A percentile compares a stretch with the other conserved stretches of the same genome.
These are phyloP conservation scores for Exophiala aquamarina DNA, from an alignment of 2,329 filamentous ascomycete species.

Conservation along the genomic window DNA sequence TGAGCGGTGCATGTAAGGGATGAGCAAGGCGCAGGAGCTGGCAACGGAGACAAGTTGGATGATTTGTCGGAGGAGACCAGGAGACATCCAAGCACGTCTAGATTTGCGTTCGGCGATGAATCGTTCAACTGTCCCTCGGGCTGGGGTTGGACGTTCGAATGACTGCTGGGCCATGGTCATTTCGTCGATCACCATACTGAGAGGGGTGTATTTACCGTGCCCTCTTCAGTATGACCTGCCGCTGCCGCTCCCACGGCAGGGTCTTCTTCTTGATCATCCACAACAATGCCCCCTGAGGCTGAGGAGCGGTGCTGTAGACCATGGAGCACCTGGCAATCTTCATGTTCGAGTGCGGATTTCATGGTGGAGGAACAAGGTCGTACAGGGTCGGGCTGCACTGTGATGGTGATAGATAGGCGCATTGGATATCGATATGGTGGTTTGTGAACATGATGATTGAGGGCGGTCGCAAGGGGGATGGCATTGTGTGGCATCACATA, in stretches of 20 bases:
- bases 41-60: slow-evolving; percentile 9
- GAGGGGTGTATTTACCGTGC: neutral
- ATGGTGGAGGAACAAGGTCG: slow-evolving; percentile 6
- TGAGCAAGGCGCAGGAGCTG: slow-evolving; percentile 6
- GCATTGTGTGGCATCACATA: too few relatives aligned
- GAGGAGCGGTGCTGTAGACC: neutral
- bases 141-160: too few relatives aligned
- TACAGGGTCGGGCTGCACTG: slow-evolving; percentile 1
- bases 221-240: neutral
- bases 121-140: too few relatives aligned
- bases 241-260: too few relatives aligned
- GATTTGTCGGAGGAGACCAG: neutral
- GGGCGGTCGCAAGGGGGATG: too few relatives aligned
- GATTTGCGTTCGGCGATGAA: too few relatives aligned
- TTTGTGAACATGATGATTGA: too few relatives aligned
- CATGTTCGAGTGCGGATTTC: neutral
- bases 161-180: neutral
- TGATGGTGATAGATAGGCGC: slow-evolving; percentile 8
- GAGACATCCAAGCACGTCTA: neutral
- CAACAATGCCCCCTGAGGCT: neutral
- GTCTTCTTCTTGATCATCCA: too few relatives aligned
- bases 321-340: slow-evolving; percentile 5
- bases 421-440: slow-evolving; percentile 1
- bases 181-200: slow-evolving; percentile 1
- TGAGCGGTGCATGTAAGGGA: slow-evolving; percentile 9